Base-by-base conservation (phyloP, 345 rosid species). In the Ceriops tagal region DNA sequence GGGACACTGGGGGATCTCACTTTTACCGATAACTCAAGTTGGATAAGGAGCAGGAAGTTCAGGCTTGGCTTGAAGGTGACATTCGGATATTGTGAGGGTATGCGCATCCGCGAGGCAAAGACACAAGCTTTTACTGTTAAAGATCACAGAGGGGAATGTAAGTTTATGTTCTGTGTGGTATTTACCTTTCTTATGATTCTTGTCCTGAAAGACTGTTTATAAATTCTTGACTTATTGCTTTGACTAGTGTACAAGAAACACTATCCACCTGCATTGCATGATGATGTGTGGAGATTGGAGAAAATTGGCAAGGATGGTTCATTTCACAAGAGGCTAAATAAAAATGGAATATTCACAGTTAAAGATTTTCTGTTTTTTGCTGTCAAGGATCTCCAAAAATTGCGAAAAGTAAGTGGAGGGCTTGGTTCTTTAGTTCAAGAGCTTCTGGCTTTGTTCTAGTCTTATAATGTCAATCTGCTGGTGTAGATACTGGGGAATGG, bases 241-340 rank as follows among this genome's bases (percentile, higher is more conserved):
- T 66, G 75, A 63, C 85, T 34, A 96, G 99, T 96, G 85, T 96
- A 95, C 89, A 95, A 95, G 85, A 95, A 95, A 78, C 99, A 95
- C 81, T 95, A 95, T 73, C 99, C 99, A 55, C 99, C 99, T 76
- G 85, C 84, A 55, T 62, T 90, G 76, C 79, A 22, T 72, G 99
- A 95, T 77, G 99, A 95, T 0, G 99, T 95, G 47, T 95, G 99
- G 99, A 87, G 99, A 82, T 74, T 95, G 86, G 99, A 95, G 83
- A 95, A 95, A 83, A 95, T 95, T 60, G 98, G 97, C 64, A 95
- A 95, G 82, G 99, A 95, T 86, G 99, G 99, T 30, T 87, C 98
- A 51, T 95, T 95, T 75, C 99, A 95, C 86, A 95, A 87, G 84
- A 87, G 84, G 84, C 89, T 96, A 58, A 90, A 73, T 37, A 49